A percentile compares a stretch with the other conserved stretches of the same genome.
Conservation (phyloP, 495 filamentous ascomycete genomes). For the Entonaema liquescens region DNA sequence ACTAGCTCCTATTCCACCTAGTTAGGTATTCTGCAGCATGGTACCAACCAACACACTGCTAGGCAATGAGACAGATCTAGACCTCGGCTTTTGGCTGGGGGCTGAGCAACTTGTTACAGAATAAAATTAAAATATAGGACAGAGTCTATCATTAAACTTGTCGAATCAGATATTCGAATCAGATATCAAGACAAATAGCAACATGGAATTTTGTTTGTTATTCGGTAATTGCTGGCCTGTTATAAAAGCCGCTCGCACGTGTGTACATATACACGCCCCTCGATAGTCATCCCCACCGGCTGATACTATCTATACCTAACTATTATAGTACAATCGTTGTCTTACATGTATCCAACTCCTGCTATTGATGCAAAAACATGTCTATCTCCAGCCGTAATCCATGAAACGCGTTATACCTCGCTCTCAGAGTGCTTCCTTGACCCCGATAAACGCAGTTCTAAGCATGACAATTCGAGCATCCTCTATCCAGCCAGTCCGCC, state of each 20-base stretch:
- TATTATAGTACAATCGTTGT: conserved; percentile 36
- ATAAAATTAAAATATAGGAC: too few species aligned
- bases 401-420: conserved; percentile 12
- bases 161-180: too few species aligned
- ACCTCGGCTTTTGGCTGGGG: too few species aligned
- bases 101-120: too few species aligned
- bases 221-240: neutral
- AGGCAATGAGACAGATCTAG: too few species aligned
- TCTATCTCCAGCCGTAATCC: conserved; percentile 29
- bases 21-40: neutral
- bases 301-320: conserved; percentile 3
- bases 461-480: conserved; percentile 17
- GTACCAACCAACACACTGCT: too few species aligned
- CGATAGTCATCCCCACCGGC: neutral
- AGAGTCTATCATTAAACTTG: too few species aligned
- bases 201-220: neutral
- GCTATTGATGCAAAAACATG: conserved; percentile 19
- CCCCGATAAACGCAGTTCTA: conserved; percentile 4
- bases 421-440: neutral
- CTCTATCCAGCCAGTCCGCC: conserved; percentile 24
- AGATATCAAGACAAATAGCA: too few species aligned
- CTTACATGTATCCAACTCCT: conserved; percentile 19
- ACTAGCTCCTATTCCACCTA: neutral
- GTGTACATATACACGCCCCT: neutral
- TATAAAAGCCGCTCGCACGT: neutral